phyloP scores from a whole-genome alignment of 1,284 basidiomycete species.

The Microbotryum silenes-acaulis region DNA sequence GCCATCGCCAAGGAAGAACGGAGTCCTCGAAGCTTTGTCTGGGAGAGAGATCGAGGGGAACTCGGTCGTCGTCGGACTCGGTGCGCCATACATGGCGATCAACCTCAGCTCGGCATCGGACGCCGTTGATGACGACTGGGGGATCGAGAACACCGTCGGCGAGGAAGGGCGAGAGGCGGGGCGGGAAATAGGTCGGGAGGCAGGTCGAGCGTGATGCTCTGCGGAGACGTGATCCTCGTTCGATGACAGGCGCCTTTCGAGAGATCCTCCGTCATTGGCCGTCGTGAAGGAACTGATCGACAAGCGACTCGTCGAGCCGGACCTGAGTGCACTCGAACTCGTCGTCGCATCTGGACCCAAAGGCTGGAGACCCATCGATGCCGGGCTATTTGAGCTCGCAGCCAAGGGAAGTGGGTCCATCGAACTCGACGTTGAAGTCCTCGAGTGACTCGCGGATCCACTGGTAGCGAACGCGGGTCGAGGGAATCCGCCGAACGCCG shows the following conservation, averaged over 20 bases:
- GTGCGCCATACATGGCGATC: conserved; percentile 24
- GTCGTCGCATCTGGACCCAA: too few species aligned
- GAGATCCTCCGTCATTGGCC: not conserved
- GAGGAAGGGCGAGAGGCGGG: too few species aligned
- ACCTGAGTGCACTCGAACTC: not conserved
- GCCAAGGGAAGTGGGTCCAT: not conserved
- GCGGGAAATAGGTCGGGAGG: too few species aligned
- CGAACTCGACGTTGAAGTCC: conserved; percentile 8
- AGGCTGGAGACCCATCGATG: not conserved
- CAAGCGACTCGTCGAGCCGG: conserved; percentile 3
- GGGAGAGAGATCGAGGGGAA: too few species aligned
- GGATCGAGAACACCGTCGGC: too few species aligned
- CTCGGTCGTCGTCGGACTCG: too few species aligned
- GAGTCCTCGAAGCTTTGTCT: too few species aligned
- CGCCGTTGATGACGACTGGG: conserved; percentile 1
- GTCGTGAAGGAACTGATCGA: conserved; percentile 11
- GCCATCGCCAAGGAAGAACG: too few species aligned
- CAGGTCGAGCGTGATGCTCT: too few species aligned
- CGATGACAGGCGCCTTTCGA: too few species aligned
- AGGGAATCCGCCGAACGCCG: not conserved
- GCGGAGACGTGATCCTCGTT: too few species aligned
- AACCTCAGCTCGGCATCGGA: conserved; percentile 22
- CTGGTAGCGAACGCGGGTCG: conserved; percentile 17
- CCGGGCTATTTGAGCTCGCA: not conserved
- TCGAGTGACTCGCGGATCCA: conserved; percentile 15